phyloP scores from a whole-genome alignment of 2,329 filamentous ascomycete genomes.

The Hypoxylon sp. region DNA sequence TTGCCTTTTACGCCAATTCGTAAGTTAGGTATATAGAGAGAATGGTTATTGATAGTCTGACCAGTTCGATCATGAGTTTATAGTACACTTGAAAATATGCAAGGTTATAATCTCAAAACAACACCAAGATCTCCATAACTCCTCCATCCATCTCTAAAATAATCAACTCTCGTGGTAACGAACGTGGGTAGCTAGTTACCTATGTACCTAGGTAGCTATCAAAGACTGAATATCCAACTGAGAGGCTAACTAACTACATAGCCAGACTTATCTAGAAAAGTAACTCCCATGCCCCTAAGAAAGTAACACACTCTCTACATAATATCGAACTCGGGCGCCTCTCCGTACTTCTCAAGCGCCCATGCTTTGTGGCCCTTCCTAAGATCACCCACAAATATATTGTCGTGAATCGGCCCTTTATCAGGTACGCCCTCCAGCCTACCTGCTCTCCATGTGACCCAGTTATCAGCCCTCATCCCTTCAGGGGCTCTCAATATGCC shows the following conservation, averaged over 20 bases:
- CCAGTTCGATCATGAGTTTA: neutral
- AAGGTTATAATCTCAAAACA: neutral
- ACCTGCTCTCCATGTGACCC: constrained; percentile 60
- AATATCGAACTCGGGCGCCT: constrained; percentile 30
- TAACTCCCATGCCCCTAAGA: neutral
- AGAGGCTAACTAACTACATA: neutral
- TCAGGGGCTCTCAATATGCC: constrained; percentile 60
- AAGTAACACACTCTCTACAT: constrained; percentile 12
- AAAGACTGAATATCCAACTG: neutral
- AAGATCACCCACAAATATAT: constrained; percentile 52
- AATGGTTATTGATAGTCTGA: too few relatives aligned
- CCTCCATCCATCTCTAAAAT: too few relatives aligned
- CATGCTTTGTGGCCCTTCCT: constrained; percentile 55
- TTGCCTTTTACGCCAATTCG: too few relatives aligned
- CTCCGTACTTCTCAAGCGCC: constrained; percentile 53
- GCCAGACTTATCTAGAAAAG: too few relatives aligned
- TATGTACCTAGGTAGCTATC: too few relatives aligned
- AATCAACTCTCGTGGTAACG: too few relatives aligned
- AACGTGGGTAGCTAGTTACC: too few relatives aligned
- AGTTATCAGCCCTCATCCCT: constrained; percentile 58
- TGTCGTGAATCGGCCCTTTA: constrained; percentile 54
- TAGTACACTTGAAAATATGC: neutral
- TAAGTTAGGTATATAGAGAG: too few relatives aligned
- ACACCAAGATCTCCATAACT: neutral
- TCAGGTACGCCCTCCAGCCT: constrained; percentile 51